phyloP scores from a whole-genome alignment of 257 asterid species.

The Nicotiana tomentosiformis region DNA sequence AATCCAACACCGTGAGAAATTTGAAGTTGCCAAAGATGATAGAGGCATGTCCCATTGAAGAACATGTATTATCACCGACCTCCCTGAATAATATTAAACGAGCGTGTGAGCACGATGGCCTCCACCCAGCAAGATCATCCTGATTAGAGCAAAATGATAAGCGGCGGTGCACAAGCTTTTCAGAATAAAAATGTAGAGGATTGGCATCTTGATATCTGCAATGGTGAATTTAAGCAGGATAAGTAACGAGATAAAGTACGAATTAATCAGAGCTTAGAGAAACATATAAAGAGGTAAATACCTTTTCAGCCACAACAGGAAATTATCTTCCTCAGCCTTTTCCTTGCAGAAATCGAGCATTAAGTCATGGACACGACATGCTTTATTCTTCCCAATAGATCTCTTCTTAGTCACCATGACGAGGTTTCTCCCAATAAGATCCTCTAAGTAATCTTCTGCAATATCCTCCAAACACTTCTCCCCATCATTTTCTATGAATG shows the following conservation, averaged over 20 bases:
- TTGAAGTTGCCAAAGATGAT: neutral
- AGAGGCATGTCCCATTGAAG: neutral
- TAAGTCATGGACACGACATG: constrained; percentile 23
- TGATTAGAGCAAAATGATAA: neutral
- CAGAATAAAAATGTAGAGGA: neutral
- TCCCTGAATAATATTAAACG: neutral
- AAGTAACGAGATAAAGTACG: too few relatives aligned
- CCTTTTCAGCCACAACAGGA: neutral
- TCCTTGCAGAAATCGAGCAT: constrained; percentile 21
- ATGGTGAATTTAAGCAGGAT: neutral
- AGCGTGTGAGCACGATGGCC: neutral
- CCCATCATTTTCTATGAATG: constrained; percentile 12
- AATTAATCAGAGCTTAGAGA: neutral
- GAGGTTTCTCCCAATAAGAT: constrained; percentile 25
- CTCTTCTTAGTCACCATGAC: constrained; percentile 19
- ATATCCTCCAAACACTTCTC: constrained; percentile 8
- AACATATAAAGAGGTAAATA: neutral
- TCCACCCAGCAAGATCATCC: neutral
- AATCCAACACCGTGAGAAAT: neutral
- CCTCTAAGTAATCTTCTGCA: constrained; percentile 25
- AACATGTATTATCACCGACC: neutral
- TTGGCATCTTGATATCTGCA: neutral
- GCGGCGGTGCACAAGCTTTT: neutral
- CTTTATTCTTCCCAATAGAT: constrained; percentile 21
- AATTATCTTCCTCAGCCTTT: constrained; percentile 3